Conservation (phyloP, 2,329 filamentous ascomycete species). For the Trichoderma brevicompactum region DNA sequence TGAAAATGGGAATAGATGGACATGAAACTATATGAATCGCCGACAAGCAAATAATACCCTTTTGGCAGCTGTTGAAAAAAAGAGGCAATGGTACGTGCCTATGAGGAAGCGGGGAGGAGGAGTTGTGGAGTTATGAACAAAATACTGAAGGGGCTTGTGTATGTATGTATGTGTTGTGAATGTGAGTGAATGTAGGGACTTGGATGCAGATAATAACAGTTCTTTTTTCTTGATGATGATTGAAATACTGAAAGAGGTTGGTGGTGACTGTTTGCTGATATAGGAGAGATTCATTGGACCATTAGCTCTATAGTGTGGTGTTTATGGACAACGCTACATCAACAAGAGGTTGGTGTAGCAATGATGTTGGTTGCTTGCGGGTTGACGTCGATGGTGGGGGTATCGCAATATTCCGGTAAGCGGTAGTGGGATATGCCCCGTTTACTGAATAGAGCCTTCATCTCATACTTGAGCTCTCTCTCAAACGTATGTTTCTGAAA, state of each 20-base stretch:
- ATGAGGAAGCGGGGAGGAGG: too few relatives aligned
- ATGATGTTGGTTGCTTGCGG: too few relatives aligned
- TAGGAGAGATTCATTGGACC: too few relatives aligned
- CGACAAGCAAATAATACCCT: constrained; percentile 23
- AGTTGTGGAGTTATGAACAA: too few relatives aligned
- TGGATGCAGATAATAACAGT: background rate
- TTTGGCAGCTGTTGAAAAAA: constrained; percentile 14
- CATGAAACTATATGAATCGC: constrained; percentile 10
- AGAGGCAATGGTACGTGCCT: too few relatives aligned
- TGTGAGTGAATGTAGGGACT: background rate
- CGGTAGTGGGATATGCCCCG: constrained; percentile 14
- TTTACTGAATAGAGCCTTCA: constrained; percentile 1
- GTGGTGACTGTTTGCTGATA: background rate
- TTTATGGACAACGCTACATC: too few relatives aligned
- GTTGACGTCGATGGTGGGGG: too few relatives aligned
- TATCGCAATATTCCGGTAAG: background rate
- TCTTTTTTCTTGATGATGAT: background rate
- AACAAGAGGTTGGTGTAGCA: too few relatives aligned
- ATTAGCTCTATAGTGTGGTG: too few relatives aligned
- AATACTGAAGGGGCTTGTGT: background rate
- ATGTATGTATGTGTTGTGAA: background rate
- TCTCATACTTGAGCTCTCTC: background rate
- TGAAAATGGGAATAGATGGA: constrained; percentile 20
- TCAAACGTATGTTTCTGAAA: background rate
- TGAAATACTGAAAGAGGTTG: too few relatives aligned